Conservation (phyloP, 2,329 filamentous ascomycete genomes). For the Bretziella fagacearum region DNA sequence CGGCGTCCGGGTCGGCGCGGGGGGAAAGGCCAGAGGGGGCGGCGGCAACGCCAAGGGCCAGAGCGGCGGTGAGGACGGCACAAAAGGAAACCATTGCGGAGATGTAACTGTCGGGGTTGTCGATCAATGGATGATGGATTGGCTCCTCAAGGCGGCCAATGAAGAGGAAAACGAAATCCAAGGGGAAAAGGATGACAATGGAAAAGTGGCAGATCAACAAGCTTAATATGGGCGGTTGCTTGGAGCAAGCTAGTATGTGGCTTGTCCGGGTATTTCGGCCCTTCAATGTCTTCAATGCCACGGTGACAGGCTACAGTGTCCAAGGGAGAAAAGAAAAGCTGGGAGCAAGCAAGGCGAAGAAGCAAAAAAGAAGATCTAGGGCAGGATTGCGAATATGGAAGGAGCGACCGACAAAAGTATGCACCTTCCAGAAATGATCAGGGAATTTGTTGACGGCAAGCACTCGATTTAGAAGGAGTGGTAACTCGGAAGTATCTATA, state of each 20-base stretch:
- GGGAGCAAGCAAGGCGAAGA: too few relatives aligned
- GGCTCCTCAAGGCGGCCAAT: not conserved
- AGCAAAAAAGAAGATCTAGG: too few relatives aligned
- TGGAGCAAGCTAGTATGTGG: not conserved
- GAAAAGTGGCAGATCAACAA: not conserved
- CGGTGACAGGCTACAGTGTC: too few relatives aligned
- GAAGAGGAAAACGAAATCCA: not conserved
- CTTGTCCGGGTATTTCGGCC: not conserved
- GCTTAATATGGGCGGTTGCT: not conserved
- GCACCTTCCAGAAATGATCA: too few relatives aligned
- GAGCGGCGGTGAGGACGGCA: conserved; percentile 7
- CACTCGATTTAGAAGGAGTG: not conserved
- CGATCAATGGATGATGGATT: not conserved
- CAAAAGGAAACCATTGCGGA: conserved; percentile 11
- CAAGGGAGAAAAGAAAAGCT: too few relatives aligned
- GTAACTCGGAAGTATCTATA: not conserved
- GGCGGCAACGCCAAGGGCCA: conserved; percentile 8
- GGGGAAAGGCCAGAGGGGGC: not conserved
- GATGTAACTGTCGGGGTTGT: not conserved
- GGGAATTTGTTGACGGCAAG: too few relatives aligned
- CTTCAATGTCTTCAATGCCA: not conserved
- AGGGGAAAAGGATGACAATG: not conserved
- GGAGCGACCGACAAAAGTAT: not conserved
- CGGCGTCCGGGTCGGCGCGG: conserved; percentile 2
- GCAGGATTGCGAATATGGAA: not conserved